Evolutionary conservation across 2,329 filamentous ascomycete species (phyloP).

Genomic region (Xylaria sp.): DNA sequence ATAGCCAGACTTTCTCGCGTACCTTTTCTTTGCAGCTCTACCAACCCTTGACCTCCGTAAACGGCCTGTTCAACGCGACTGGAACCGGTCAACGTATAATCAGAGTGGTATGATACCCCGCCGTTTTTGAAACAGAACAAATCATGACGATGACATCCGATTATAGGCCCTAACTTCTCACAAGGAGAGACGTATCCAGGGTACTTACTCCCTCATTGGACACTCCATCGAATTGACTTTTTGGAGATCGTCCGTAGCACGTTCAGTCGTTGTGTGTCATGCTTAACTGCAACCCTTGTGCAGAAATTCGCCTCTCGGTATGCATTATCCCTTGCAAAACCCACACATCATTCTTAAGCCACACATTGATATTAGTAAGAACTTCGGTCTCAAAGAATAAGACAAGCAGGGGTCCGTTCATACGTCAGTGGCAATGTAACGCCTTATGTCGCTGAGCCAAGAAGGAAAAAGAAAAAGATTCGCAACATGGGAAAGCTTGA

Average conservation of each 20-base stretch:
- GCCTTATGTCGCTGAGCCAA: constrained; percentile 15
- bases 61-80: constrained; percentile 37
- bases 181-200: constrained; percentile 21
- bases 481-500: constrained; percentile 7
- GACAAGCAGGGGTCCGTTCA: constrained; percentile 18
- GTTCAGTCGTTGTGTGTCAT: constrained; percentile 18
- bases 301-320: constrained; percentile 20
- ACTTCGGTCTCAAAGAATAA: constrained; percentile 4
- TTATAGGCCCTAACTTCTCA: constrained; percentile 28
- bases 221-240: constrained; percentile 18
- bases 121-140: constrained; percentile 17
- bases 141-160: constrained; percentile 6
- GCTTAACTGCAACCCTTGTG: constrained; percentile 24
- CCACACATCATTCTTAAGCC: constrained; percentile 18
- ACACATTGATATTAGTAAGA: constrained; percentile 16
- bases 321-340: constrained; percentile 13
- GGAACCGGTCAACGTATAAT: constrained; percentile 24
- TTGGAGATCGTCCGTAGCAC: constrained; percentile 23
- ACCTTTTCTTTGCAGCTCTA: constrained; percentile 27
- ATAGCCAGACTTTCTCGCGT: constrained; percentile 18
- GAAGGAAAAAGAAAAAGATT: constrained; percentile 7
- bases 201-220: constrained; percentile 24
- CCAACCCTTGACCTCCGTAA: constrained; percentile 38
- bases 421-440: constrained; percentile 26
- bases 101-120: constrained; percentile 22